phyloP scores from a whole-genome alignment of 257 asterid genomes.

The Ophiorrhiza pumila region DNA sequence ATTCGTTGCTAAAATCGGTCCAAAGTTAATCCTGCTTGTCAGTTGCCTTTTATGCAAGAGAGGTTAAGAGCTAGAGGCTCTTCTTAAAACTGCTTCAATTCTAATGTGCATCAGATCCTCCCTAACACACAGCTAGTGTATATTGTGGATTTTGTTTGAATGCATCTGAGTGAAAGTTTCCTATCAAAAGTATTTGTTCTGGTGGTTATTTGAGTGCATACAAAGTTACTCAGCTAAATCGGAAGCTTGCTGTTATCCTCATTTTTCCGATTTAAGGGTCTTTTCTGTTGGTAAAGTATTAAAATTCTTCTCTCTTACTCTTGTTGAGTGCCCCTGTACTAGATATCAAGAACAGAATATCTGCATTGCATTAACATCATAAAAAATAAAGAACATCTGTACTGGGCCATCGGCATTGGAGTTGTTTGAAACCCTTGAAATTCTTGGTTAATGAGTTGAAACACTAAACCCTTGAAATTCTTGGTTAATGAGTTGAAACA shows the following conservation, averaged over 20 bases:
- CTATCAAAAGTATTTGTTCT: neutral
- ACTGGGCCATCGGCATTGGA: too few relatives aligned
- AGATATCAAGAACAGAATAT: too few relatives aligned
- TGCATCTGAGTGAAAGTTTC: conserved; percentile 8
- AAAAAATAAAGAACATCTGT: too few relatives aligned
- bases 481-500: too few relatives aligned
- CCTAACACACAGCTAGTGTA: conserved; percentile 5
- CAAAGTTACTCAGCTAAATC: neutral
- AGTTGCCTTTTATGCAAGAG: conserved; percentile 7
- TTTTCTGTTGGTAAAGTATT: neutral
- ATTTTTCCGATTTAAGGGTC: neutral
- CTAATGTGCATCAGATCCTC: neutral
- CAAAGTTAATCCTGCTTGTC: neutral
- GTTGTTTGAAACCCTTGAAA: too few relatives aligned
- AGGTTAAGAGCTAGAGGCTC: conserved; percentile 8
- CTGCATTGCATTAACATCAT: too few relatives aligned
- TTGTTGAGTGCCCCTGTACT: too few relatives aligned
- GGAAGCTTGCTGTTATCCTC: neutral
- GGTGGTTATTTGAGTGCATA: neutral
- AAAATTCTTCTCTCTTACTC: neutral
- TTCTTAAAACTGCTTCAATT: conserved; percentile 7
- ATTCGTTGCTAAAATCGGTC: neutral
- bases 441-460: too few relatives aligned
- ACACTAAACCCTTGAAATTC: too few relatives aligned
- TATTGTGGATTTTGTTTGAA: conserved; percentile 11